phyloP scores from a whole-genome alignment of 2,329 filamentous ascomycete species.

The Purpureocillium takamizusanense region DNA sequence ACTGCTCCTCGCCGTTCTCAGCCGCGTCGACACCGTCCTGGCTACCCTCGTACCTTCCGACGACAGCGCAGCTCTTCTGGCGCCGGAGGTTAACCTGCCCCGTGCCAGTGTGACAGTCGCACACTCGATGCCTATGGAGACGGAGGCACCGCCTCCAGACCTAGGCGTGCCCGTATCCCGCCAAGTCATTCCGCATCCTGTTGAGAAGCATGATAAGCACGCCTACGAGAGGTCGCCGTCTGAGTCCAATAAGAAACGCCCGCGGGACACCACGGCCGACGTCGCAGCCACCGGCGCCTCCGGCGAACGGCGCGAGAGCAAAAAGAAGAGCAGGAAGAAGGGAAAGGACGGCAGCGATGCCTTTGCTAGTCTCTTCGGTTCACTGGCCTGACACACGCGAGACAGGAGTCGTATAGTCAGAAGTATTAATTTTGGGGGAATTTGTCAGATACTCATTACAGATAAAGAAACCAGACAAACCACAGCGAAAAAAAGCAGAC shows the following conservation, averaged over 20 bases:
- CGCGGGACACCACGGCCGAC: conserved; percentile 3
- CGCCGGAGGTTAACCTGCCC: not conserved
- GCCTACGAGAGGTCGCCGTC: not conserved
- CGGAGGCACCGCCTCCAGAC: conserved; percentile 6
- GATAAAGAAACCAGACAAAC: too few species aligned
- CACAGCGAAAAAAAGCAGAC: too few species aligned
- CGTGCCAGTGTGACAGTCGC: not conserved
- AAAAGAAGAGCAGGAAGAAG: conserved; percentile 48
- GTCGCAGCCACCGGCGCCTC: conserved; percentile 1
- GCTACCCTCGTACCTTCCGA: conserved; percentile 19
- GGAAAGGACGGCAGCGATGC: conserved; percentile 51
- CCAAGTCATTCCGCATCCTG: conserved; percentile 5
- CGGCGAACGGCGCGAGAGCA: conserved; percentile 21
- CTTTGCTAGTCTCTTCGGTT: conserved; percentile 65
- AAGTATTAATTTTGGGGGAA: not conserved
- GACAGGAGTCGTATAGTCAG: too few species aligned
- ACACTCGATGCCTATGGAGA: not conserved
- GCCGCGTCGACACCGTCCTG: conserved; percentile 43
- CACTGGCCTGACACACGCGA: conserved; percentile 23
- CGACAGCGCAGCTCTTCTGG: not conserved
- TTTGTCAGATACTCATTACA: conserved; percentile 13
- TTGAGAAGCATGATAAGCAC: not conserved
- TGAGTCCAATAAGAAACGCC: conserved; percentile 1
- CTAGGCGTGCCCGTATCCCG: conserved; percentile 20
- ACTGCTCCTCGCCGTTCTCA: conserved; percentile 56